Percentiles rank a stretch among this genome's conserved stretches.
Evolutionary conservation across 495 filamentous ascomycete genomes (phyloP).

Genomic region (Xylaria venustula): DNA sequence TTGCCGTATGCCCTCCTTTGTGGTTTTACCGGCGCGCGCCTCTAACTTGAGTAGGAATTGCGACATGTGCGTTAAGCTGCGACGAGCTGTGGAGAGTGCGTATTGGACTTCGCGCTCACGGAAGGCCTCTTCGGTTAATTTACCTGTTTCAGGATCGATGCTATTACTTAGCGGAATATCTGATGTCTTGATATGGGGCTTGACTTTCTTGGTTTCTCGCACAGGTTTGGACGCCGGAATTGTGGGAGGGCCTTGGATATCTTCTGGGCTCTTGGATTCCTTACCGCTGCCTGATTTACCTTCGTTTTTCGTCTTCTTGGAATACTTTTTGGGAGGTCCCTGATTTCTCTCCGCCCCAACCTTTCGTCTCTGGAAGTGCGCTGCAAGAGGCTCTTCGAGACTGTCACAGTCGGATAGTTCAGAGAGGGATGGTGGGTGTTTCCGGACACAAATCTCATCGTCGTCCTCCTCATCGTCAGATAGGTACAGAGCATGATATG

Average conservation of each 20-base stretch:
- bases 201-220: background rate
- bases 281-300: background rate
- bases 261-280: background rate
- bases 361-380: background rate
- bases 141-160: constrained; percentile 1
- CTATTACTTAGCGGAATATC: background rate
- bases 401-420: constrained; percentile 10
- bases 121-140: constrained; percentile 13
- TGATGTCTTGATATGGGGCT: too few relatives aligned
- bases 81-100: constrained; percentile 14
- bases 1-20: constrained; percentile 25
- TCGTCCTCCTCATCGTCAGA: constrained; percentile 18
- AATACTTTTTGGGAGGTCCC: background rate
- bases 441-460: constrained; percentile 23
- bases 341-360: background rate
- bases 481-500: constrained; percentile 19
- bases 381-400: constrained; percentile 4
- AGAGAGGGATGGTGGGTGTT: constrained; percentile 3
- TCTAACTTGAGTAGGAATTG: constrained; percentile 30
- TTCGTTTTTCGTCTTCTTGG: background rate
- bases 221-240: too few relatives aligned
- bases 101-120: constrained; percentile 16
- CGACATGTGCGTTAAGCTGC: constrained; percentile 22
- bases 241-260: background rate
- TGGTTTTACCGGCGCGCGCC: constrained; percentile 23